A percentile compares a stretch with the other conserved stretches of the same genome.
phyloP scores from a whole-genome alignment of 2,329 filamentous ascomycete species.

The Shiraia sp. region DNA sequence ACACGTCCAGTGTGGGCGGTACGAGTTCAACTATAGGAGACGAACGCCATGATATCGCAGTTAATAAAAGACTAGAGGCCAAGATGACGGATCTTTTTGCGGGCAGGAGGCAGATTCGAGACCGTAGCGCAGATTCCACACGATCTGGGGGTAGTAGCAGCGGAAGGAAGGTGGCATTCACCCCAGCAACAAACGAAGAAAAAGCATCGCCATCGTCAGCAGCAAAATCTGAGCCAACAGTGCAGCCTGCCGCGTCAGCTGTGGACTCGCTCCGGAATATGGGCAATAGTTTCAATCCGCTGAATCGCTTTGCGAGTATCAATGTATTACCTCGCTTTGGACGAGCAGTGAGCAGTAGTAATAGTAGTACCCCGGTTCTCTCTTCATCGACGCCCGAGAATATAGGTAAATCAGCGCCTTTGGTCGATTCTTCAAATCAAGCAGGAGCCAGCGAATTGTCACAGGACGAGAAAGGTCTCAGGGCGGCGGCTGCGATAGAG shows the following conservation, averaged over 20 bases:
- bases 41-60: constrained; percentile 39
- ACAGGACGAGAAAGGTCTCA: constrained; percentile 39
- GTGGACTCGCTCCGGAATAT: constrained; percentile 83
- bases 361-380: constrained; percentile 44
- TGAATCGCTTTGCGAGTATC: constrained; percentile 76
- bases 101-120: constrained; percentile 65
- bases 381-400: constrained; percentile 44
- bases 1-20: constrained; percentile 55
- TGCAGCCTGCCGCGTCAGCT: constrained; percentile 56
- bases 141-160: constrained; percentile 65
- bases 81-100: constrained; percentile 72
- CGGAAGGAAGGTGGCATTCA: constrained; percentile 62
- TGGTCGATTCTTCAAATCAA: constrained; percentile 17
- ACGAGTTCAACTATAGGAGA: constrained; percentile 55
- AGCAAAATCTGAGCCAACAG: constrained; percentile 30
- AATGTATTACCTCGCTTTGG: constrained; percentile 77
- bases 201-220: constrained; percentile 25
- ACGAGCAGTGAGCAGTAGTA: constrained; percentile 51
- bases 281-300: constrained; percentile 79
- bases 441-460: constrained; percentile 25
- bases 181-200: constrained; percentile 27
- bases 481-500: constrained; percentile 51
- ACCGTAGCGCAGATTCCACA: constrained; percentile 76
- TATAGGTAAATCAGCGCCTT: constrained; percentile 30
- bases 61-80: constrained; percentile 51